Conservation (phyloP, 768 basidiomycete genomes). For the Pulveroboletus frians region DNA sequence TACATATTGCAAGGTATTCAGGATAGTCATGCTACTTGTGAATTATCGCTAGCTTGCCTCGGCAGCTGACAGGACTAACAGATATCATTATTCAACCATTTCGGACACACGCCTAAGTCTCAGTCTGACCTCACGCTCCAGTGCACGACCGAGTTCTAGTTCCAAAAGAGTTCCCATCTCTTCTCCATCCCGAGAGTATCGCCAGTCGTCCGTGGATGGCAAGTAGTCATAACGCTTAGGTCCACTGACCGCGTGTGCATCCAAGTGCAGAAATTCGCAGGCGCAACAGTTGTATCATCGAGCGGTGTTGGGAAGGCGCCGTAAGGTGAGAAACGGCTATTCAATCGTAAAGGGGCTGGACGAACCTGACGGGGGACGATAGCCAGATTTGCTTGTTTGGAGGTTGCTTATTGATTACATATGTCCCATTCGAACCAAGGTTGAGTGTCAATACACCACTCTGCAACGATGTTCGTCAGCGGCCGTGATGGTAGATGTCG, state of each 20-base stretch:
- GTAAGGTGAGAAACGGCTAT: constrained; percentile 1
- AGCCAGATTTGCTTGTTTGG: constrained; percentile 98
- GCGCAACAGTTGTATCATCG: not conserved
- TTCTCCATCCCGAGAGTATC: constrained; percentile 65
- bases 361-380: constrained; percentile 80
- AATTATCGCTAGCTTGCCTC: not conserved
- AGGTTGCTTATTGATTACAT: constrained; percentile 96
- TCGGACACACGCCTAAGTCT: constrained; percentile 27
- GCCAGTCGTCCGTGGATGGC: constrained; percentile 54
- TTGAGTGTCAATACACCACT: constrained; percentile 86
- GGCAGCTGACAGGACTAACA: not conserved
- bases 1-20: constrained; percentile 9
- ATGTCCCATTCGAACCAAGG: constrained; percentile 74
- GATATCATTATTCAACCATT: constrained; percentile 6
- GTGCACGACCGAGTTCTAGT: constrained; percentile 52
- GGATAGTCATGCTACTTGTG: constrained; percentile 2
- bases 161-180: constrained; percentile 61
- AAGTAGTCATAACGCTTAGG: constrained; percentile 89
- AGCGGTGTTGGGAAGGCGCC: not conserved
- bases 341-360: constrained; percentile 4
- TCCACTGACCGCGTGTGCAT: constrained; percentile 48
- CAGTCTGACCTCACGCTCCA: constrained; percentile 34
- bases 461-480: constrained; percentile 37
- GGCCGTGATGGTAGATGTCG: not conserved
- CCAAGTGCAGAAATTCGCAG: not conserved